Conservation (phyloP, 192 early-diverging fungal genomes). For the Linderina pennispora region DNA sequence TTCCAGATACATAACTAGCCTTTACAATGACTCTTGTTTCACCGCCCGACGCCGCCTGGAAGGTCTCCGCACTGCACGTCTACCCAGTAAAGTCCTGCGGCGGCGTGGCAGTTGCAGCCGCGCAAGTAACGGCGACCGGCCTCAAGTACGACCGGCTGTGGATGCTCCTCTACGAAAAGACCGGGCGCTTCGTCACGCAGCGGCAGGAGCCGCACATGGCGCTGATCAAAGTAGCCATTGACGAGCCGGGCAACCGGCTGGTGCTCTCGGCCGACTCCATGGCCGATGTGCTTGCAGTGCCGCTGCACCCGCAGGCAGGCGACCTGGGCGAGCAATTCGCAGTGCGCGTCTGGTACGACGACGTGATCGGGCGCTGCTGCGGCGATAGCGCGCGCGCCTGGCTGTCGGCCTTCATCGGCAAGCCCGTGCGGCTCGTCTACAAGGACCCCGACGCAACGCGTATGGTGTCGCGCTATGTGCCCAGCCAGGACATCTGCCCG, state of each 20-base stretch:
- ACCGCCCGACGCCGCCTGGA: too few species aligned
- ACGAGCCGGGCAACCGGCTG: background rate
- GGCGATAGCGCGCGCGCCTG: conserved; percentile 12
- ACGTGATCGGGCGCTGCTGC: conserved; percentile 26
- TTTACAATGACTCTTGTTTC: too few species aligned
- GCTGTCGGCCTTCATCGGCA: conserved; percentile 23
- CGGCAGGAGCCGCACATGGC: conserved; percentile 24
- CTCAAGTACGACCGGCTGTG: conserved; percentile 39
- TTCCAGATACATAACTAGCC: too few species aligned
- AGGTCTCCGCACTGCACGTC: conserved; percentile 21
- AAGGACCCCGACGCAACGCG: conserved; percentile 17
- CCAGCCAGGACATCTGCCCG: conserved; percentile 4
- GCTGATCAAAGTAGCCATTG: conserved; percentile 14
- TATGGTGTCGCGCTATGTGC: conserved; percentile 30
- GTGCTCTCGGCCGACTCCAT: conserved; percentile 16
- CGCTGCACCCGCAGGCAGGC: conserved; percentile 14
- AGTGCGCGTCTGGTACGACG: conserved; percentile 39
- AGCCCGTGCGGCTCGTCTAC: conserved; percentile 24
- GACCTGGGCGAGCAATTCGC: conserved; percentile 3
- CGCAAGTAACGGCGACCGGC: conserved; percentile 17
- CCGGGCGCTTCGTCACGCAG: conserved; percentile 34
- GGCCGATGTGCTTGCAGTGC: conserved; percentile 12
- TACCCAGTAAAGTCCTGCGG: conserved; percentile 44
- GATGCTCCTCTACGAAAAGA: conserved; percentile 24
- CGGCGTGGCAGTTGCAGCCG: conserved; percentile 1